Evolutionary conservation across 2,329 filamentous ascomycete species (phyloP), one percentile per base, ranked within the genome.

Genomic region (Penicillium sp.): DNA sequence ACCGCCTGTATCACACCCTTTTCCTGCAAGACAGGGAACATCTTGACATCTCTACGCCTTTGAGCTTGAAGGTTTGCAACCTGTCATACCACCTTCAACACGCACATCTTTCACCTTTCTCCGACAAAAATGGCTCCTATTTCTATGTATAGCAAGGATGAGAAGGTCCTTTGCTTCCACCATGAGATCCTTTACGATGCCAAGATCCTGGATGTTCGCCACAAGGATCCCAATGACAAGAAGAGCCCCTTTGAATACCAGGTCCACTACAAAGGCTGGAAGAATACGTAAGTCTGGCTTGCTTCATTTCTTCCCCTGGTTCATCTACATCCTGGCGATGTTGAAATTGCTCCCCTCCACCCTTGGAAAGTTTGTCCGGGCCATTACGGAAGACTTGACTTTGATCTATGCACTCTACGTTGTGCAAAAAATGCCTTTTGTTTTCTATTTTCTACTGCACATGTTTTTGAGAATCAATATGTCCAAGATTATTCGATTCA

Each of bases 241-340:
- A 87, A 86, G 72, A 88, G 87, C 59, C 85, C 88, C 34, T 92
- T 86, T 71, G 86, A 91, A 72, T 99, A 96, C 79, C 89, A 90
- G 70, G 89, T 99, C 53, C 94, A 99, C 77, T 99, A 99, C 80
- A 97, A 97, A 77, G 94, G 94, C 69, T 99, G 94, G 94, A 99
- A 99, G 81, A 92, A 93, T 74, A 97, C 92, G 82, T 89, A 79
- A 78, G 86, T 86, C 57, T 56, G 26, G 32, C 29, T 48, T 64
- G 40, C 53, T 60, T 56, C 32, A 31, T 60, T 60, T 55, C 50
- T 49, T 32, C 18, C 39, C 31, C 32, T 26, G 13, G 13, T 47
- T 20, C 9, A 42, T 38, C n/a, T 38, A 26, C 29, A 31, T 45
- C 7, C 43, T 50, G 26, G 35, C 26, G 3, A 11, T 6, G 24